Conservation (phyloP, 2,329 filamentous ascomycete genomes). For the Aspergillus ruber region DNA sequence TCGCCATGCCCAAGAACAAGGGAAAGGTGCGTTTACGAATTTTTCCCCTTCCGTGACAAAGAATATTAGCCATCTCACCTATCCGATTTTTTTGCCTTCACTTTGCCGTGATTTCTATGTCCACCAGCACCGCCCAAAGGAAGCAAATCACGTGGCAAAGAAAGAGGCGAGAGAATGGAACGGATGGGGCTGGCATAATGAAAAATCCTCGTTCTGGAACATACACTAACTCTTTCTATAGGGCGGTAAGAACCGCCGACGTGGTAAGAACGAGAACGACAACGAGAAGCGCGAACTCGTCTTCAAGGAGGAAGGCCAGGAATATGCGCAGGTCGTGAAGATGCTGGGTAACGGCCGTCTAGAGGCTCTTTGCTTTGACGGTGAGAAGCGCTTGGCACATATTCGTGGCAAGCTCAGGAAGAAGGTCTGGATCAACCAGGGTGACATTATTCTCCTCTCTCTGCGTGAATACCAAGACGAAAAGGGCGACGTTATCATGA, state of each 20-base stretch:
- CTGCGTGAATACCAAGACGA: conserved; percentile 91
- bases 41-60: conserved; percentile 9
- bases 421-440: conserved; percentile 99
- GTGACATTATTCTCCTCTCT: conserved; percentile 83
- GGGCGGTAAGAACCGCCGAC: conserved; percentile 97
- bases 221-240: conserved; percentile 40
- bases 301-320: conserved; percentile 98
- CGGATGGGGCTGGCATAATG: background rate
- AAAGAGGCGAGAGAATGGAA: background rate
- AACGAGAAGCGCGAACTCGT: conserved; percentile 98
- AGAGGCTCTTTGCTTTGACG: conserved; percentile 92
- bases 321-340: conserved; percentile 83
- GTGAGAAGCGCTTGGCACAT: conserved; percentile 75
- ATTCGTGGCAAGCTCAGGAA: conserved; percentile 96
- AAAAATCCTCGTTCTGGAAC: background rate
- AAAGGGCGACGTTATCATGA: conserved; percentile 89
- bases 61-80: conserved; percentile 8
- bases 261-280: conserved; percentile 99
- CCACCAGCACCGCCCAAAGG: background rate
- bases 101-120: background rate
- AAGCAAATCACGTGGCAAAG: background rate
- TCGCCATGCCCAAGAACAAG: conserved; percentile 96
- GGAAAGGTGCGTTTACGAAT: conserved; percentile 68
- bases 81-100: conserved; percentile 1
- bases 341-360: conserved; percentile 95